Base-by-base conservation (phyloP, 139 green algal species). In the Tetradesmus obliquus region DNA sequence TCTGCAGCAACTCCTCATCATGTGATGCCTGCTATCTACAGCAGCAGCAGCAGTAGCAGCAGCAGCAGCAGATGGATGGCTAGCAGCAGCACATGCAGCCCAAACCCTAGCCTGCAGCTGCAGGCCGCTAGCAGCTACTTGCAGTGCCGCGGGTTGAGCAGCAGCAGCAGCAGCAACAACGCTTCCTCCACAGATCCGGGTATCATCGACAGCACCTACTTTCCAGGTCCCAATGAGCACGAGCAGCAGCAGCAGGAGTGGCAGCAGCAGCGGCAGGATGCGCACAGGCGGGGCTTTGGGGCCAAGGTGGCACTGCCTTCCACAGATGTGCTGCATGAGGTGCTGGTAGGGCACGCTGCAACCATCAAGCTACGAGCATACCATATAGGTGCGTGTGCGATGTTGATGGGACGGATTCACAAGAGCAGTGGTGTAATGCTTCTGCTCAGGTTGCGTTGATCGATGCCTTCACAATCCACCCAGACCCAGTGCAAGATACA, bases 291-390 rank as follows among this genome's bases (percentile, higher is more conserved):
- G 3, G 71, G 86, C 6, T 90, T 83, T 83, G 86, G 85, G 8
- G 85, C 71, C 53, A 90, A 90, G 71, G 86, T 90, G 55, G 71
- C 71, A 32, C 71, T 90, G 53, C 86, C 86, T 17, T 32, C 86
- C 5, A 69, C 13, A 24, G 69, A 69, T 24, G 71, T 90, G 6
- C 71, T 90, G 19, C 69, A 84, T 2, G 53, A 90, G 86, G 53
- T 83, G 7, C 53, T 90, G 0, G 71, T 90, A 20, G 86, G 10
- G 15, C 71, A 83, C 5, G 66, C 69, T n/a, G 71, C 86, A 10
- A 84, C 22, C 19, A 22, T 90, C 2, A 83, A 90, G 19, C 71
- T 90, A 8, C 20, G 86, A 8, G 86, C 86, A 32, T 90, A 90
- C 13, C 86, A 90, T 53, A 53, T 84, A 3, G 86, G 86, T 84